Evolutionary conservation across 768 basidiomycete species (phyloP).

Genomic region (Lenzites betulinus): DNA sequence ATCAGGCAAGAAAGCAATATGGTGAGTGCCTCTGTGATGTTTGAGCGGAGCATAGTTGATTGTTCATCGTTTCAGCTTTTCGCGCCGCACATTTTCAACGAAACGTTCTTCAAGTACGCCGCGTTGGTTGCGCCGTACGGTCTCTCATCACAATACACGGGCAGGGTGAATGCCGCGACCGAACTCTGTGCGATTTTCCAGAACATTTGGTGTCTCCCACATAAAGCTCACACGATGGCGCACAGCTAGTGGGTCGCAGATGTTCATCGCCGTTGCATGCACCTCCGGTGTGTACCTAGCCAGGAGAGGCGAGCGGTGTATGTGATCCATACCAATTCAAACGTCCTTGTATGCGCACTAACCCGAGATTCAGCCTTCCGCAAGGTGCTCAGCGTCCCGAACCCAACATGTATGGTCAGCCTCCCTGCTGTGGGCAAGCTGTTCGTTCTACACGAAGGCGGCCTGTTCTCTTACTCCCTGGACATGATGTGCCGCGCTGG

Average conservation of each 20-base stretch:
- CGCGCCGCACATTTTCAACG: slow-evolving; percentile 56
- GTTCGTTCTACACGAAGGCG: slow-evolving; percentile 60
- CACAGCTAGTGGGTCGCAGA: slow-evolving; percentile 51
- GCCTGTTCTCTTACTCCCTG: slow-evolving; percentile 67
- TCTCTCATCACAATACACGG: slow-evolving; percentile 46
- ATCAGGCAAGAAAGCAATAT: slow-evolving; percentile 71
- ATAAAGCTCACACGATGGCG: neutral
- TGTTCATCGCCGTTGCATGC: slow-evolving; percentile 66
- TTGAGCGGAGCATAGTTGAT: neutral
- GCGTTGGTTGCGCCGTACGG: neutral
- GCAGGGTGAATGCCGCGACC: slow-evolving; percentile 59
- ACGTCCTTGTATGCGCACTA: neutral
- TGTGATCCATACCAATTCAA: slow-evolving; percentile 23
- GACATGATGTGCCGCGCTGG: slow-evolving; percentile 67
- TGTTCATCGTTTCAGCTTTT: slow-evolving; percentile 54
- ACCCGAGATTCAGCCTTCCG: slow-evolving; percentile 48
- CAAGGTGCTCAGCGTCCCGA: slow-evolving; percentile 52
- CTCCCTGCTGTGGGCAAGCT: slow-evolving; percentile 66
- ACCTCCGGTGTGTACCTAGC: slow-evolving; percentile 71
- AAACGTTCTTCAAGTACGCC: slow-evolving; percentile 58
- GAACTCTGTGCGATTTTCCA: slow-evolving; percentile 57
- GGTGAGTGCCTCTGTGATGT: slow-evolving; percentile 48
- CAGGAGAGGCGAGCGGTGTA: slow-evolving; percentile 55
- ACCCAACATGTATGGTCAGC: slow-evolving; percentile 56
- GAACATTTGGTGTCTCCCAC: neutral